Conservation (phyloP, 768 basidiomycete genomes). For the Sporobolomyces pararoseus region DNA sequence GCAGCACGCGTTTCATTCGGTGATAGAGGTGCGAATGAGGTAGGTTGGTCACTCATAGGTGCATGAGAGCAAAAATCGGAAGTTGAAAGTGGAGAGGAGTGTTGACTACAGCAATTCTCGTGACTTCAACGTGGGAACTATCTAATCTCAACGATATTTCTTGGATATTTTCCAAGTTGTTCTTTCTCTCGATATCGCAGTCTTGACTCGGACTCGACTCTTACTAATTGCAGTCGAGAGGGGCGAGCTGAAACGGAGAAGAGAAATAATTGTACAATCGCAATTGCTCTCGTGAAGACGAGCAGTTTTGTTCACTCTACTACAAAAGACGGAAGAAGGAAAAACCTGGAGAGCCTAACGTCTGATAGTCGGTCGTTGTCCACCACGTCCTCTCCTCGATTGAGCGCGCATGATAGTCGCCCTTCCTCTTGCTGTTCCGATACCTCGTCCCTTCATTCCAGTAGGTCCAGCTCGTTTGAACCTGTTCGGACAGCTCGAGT, state of each 20-base stretch:
- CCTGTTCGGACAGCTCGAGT: constrained; percentile 58
- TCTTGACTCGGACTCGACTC: too few species aligned
- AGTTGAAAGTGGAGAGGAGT: too few species aligned
- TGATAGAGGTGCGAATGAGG: constrained; percentile 14
- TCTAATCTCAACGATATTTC: too few species aligned
- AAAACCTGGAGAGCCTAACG: background rate
- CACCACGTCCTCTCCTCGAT: constrained; percentile 29
- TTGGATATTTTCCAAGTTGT: too few species aligned
- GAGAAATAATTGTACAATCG: background rate
- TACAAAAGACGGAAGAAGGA: background rate
- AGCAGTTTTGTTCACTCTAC: too few species aligned
- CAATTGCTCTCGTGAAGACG: too few species aligned
- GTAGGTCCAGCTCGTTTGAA: constrained; percentile 93
- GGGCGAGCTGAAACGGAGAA: too few species aligned
- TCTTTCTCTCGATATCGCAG: background rate
- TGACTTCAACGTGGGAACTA: too few species aligned
- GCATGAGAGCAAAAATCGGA: background rate
- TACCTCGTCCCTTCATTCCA: constrained; percentile 97
- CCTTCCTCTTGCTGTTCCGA: constrained; percentile 96
- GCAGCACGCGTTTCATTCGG: constrained; percentile 9
- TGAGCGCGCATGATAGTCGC: constrained; percentile 89
- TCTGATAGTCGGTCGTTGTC: constrained; percentile 26
- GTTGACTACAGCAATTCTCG: too few species aligned
- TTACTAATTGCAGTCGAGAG: too few species aligned
- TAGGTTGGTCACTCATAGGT: background rate